Evolutionary conservation across 2,329 filamentous ascomycete genomes (phyloP).

Genomic region (Botrytis porri): DNA sequence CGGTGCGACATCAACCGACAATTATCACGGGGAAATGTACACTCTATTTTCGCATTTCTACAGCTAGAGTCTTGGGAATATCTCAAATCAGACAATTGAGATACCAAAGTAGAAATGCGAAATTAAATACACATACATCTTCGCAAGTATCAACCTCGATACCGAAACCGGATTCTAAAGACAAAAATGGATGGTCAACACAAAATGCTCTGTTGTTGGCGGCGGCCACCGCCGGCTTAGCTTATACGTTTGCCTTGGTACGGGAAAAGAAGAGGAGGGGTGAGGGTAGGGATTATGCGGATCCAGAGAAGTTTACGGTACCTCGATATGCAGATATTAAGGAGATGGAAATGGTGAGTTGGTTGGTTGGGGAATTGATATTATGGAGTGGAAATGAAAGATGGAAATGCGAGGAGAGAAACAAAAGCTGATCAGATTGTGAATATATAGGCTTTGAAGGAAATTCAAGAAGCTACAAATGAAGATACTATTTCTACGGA

Average conservation of each 20-base stretch:
- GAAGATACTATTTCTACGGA: conserved; percentile 62
- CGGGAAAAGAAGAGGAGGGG: conserved; percentile 18
- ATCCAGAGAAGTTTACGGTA: conserved; percentile 31
- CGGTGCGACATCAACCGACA: conserved; percentile 9
- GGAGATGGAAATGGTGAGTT: conserved; percentile 50
- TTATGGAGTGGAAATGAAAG: neutral
- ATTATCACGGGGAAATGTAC: neutral
- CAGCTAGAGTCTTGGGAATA: neutral
- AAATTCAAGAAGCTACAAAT: conserved; percentile 51
- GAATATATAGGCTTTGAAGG: conserved; percentile 49
- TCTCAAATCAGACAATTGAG: neutral
- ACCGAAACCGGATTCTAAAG: neutral
- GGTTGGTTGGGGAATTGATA: neutral
- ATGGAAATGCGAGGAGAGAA: neutral
- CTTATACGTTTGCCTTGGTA: conserved; percentile 24
- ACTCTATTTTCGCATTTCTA: neutral
- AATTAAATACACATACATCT: neutral
- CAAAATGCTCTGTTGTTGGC: conserved; percentile 30
- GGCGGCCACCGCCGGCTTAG: conserved; percentile 26
- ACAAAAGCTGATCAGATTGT: neutral
- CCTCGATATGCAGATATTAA: conserved; percentile 47
- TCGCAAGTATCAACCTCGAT: neutral
- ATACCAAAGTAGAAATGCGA: neutral
- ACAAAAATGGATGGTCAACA: conserved; percentile 28
- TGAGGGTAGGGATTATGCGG: conserved; percentile 33